Evolutionary conservation across 768 basidiomycete species (phyloP).

Genomic region (Macrolepiota albuminosa): DNA sequence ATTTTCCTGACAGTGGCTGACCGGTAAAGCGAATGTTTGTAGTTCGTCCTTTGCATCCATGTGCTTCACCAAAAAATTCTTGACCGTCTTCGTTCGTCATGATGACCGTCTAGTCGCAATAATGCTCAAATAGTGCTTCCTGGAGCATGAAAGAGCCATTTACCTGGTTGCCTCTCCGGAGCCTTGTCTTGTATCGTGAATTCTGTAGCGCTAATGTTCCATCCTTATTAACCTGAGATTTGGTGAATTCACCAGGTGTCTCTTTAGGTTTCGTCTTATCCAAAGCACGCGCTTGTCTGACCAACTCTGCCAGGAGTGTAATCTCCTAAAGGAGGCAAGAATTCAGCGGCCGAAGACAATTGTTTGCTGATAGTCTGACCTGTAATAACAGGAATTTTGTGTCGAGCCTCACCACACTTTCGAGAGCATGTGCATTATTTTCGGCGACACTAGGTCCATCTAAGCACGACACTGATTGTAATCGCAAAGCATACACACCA

Average conservation of each 20-base stretch:
- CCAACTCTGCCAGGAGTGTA: slow-evolving; percentile 22
- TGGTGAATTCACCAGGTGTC: slow-evolving; percentile 28
- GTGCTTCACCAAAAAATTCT: slow-evolving; percentile 27
- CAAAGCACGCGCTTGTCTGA: slow-evolving; percentile 28
- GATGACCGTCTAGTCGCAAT: slow-evolving; percentile 19
- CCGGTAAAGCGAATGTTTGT: slow-evolving; percentile 28
- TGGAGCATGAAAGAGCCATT: background rate
- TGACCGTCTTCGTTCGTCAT: slow-evolving; percentile 28
- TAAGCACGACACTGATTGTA: background rate
- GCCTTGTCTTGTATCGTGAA: slow-evolving; percentile 36
- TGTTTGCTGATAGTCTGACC: slow-evolving; percentile 12
- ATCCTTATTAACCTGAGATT: slow-evolving; percentile 17
- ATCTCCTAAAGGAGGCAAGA: slow-evolving; percentile 23
- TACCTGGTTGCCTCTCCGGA: slow-evolving; percentile 34
- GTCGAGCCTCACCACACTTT: slow-evolving; percentile 14
- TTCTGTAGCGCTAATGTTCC: slow-evolving; percentile 30
- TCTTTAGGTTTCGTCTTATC: slow-evolving; percentile 29
- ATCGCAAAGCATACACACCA: slow-evolving; percentile 18
- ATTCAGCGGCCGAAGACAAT: background rate
- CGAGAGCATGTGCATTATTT: slow-evolving; percentile 2
- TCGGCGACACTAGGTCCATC: slow-evolving; percentile 20
- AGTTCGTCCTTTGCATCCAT: slow-evolving; percentile 25
- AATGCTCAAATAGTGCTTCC: background rate
- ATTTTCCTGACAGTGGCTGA: slow-evolving; percentile 15
- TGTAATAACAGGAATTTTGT: slow-evolving; percentile 15